These are phyloP conservation scores for Miscanthus sacchariflorus DNA, from an alignment of 202 grass and related monocot genomes.

Conservation along the genomic window DNA sequence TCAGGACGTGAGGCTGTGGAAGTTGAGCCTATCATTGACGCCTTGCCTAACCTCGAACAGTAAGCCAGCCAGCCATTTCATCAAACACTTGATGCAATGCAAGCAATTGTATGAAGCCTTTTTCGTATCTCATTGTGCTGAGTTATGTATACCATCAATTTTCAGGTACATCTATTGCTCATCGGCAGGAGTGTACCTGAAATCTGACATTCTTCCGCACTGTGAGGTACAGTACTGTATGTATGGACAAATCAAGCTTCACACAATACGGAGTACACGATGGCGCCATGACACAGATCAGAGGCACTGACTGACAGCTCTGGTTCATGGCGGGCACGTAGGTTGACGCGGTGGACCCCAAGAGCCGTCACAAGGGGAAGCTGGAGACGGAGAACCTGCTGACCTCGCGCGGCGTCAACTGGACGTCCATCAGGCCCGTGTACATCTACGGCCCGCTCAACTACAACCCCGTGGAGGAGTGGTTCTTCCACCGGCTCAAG, in stretches of 20 bases:
- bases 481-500: slow-evolving; percentile 99
- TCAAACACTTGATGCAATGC: neutral
- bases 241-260: neutral
- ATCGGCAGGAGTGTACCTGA: slow-evolving; percentile 95
- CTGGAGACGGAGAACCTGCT: slow-evolving; percentile 96
- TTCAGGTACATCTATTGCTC: slow-evolving; percentile 96
- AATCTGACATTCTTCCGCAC: slow-evolving; percentile 88
- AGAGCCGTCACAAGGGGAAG: slow-evolving; percentile 98
- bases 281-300: no score
- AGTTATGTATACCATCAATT: slow-evolving; percentile 21
- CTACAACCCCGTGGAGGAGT: slow-evolving; percentile 99
- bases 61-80: slow-evolving; percentile 52
- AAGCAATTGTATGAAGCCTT: neutral
- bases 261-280: neutral
- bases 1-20: slow-evolving; percentile 85
- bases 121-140: neutral
- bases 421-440: slow-evolving; percentile 91
- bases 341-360: slow-evolving; percentile 92
- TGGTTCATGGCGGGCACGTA: neutral
- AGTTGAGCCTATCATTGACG: slow-evolving; percentile 83
- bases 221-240: slow-evolving; percentile 59
- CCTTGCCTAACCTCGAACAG: slow-evolving; percentile 93
- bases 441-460: slow-evolving; percentile 99
- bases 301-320: neutral
- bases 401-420: slow-evolving; percentile 75